Percentiles rank a stretch among this genome's conserved stretches.
Conservation (phyloP, 768 basidiomycete genomes). For the Xerocomellus chrysenteron region DNA sequence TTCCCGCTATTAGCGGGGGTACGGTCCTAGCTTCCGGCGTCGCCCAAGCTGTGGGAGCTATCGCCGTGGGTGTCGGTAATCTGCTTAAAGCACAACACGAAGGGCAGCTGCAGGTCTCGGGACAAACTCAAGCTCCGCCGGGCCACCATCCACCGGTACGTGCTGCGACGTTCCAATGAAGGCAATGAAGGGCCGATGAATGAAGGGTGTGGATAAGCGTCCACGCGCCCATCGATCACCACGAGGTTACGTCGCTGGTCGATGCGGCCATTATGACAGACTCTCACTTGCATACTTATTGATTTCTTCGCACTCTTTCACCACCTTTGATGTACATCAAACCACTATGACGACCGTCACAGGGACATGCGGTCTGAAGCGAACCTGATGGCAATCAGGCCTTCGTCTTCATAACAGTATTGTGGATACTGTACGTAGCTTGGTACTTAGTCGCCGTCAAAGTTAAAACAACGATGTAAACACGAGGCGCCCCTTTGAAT, state of each 20-base stretch:
- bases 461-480: slow-evolving; percentile 27
- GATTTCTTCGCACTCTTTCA: slow-evolving; percentile 4
- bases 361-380: neutral
- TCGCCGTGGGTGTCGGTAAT: slow-evolving; percentile 71
- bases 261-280: slow-evolving; percentile 18
- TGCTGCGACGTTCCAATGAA: slow-evolving; percentile 32
- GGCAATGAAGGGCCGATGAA: slow-evolving; percentile 23
- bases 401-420: slow-evolving; percentile 8
- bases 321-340: slow-evolving; percentile 8
- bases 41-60: slow-evolving; percentile 75
- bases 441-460: slow-evolving; percentile 19
- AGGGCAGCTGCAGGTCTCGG: slow-evolving; percentile 31
- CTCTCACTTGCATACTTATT: slow-evolving; percentile 24
- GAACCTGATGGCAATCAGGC: slow-evolving; percentile 16
- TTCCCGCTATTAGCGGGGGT: slow-evolving; percentile 71
- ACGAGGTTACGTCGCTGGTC: slow-evolving; percentile 21
- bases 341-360: slow-evolving; percentile 8
- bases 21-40: slow-evolving; percentile 70
- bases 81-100: slow-evolving; percentile 51
- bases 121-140: slow-evolving; percentile 13
- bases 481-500: slow-evolving; percentile 25
- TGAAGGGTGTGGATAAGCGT: slow-evolving; percentile 1
- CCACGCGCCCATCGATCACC: slow-evolving; percentile 2
- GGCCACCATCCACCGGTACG: slow-evolving; percentile 29
- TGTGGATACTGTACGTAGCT: slow-evolving; percentile 16